These are phyloP conservation scores for Ceratobasidium papillatum DNA, from an alignment of 1,284 basidiomycete genomes.

Conservation along the genomic window DNA sequence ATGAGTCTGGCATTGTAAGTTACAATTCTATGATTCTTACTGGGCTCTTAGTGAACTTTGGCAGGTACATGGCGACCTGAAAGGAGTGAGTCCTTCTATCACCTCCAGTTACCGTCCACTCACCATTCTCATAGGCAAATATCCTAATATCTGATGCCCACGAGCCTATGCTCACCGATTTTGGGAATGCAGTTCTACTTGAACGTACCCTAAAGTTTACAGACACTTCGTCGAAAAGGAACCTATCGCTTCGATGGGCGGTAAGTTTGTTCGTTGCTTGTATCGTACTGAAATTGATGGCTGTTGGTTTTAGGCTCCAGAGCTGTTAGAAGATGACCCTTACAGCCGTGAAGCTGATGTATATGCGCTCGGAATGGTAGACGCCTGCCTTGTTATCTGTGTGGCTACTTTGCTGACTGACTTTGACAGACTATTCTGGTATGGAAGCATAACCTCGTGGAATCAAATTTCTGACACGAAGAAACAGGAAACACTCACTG, in stretches of 20 bases:
- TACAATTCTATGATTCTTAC: background rate
- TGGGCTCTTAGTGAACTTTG: background rate
- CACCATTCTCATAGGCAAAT: background rate
- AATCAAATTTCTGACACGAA: background rate
- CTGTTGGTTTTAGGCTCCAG: background rate
- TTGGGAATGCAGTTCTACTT: background rate
- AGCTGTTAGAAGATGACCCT: background rate
- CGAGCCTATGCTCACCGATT: background rate
- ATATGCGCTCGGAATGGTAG: slow-evolving; percentile 22
- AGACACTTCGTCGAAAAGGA: background rate
- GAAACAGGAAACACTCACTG: background rate
- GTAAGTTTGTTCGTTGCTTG: background rate
- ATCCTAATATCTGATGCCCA: background rate
- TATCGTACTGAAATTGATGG: no score
- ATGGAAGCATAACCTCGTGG: background rate
- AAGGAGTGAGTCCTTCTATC: background rate
- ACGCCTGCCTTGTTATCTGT: background rate
- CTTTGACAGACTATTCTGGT: slow-evolving; percentile 1
- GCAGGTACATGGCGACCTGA: slow-evolving; percentile 24
- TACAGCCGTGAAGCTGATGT: background rate
- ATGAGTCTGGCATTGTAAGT: background rate
- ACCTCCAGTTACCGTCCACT: no score
- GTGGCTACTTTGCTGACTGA: background rate
- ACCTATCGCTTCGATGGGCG: background rate
- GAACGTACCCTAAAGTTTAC: background rate